Conservation (phyloP, 768 basidiomycete genomes). For the Naganishia friedmannii region DNA sequence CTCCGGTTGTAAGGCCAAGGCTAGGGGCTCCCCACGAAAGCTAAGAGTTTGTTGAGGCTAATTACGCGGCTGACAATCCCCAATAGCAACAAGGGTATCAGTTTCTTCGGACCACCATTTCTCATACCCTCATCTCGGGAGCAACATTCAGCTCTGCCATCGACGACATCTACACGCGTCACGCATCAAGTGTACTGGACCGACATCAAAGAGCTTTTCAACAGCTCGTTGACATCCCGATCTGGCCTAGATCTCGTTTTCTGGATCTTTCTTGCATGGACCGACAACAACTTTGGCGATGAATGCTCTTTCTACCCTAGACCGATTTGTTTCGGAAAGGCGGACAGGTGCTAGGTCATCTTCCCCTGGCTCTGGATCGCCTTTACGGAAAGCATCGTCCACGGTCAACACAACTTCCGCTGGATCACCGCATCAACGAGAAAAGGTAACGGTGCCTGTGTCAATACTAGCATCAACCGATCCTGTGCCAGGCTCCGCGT, state of each 20-base stretch:
- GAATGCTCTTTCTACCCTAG: conserved; percentile 19
- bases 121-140: background rate
- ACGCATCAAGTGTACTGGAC: background rate
- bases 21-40: conserved; percentile 11
- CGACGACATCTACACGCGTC: background rate
- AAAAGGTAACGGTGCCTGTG: background rate
- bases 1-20: conserved; percentile 2
- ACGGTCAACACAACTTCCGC: background rate
- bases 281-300: background rate
- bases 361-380: background rate
- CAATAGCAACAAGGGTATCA: background rate
- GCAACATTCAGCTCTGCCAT: background rate
- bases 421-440: conserved; percentile 5
- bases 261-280: background rate
- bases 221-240: background rate
- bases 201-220: background rate
- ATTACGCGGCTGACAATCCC: background rate
- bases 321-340: conserved; percentile 10
- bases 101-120: background rate
- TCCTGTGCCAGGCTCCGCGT: background rate
- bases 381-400: background rate
- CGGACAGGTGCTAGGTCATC: background rate
- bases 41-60: background rate
- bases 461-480: conserved; percentile 12
- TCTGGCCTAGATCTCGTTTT: background rate